A percentile compares a stretch with the other conserved stretches of the same genome.
phyloP scores from a whole-genome alignment of 2,329 filamentous ascomycete genomes.

The Penicillium aurantiogriseum region DNA sequence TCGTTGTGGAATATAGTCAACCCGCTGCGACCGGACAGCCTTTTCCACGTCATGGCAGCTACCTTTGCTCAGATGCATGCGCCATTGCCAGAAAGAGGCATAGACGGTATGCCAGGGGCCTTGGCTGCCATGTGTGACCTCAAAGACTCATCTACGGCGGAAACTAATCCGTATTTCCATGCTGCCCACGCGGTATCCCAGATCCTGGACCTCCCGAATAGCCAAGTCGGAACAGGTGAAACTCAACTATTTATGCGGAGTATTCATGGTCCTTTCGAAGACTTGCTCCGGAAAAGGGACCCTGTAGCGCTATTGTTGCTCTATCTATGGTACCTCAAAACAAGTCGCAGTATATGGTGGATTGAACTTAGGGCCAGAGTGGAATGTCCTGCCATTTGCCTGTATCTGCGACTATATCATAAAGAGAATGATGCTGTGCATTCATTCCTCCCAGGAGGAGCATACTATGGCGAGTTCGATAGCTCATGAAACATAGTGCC shows the following conservation, averaged over 20 bases:
- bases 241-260: not conserved
- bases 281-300: constrained; percentile 26
- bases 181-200: not conserved
- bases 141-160: not conserved
- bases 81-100: not conserved
- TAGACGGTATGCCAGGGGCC: not conserved
- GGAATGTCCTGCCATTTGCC: constrained; percentile 45
- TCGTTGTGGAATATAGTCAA: no score
- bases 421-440: not conserved
- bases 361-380: constrained; percentile 44
- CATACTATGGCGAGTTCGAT: no score
- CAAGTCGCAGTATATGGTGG: constrained; percentile 46
- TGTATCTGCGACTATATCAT: constrained; percentile 31
- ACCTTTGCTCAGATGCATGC: no score
- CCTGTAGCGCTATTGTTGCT: constrained; percentile 43
- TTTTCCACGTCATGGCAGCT: no score
- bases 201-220: not conserved
- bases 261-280: not conserved
- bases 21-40: no score
- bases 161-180: not conserved
- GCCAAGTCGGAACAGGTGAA: not conserved
- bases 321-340: constrained; percentile 47
- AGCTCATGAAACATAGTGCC: not conserved
- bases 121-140: not conserved
- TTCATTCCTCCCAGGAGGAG: not conserved